phyloP scores from a whole-genome alignment of 2,329 filamentous ascomycete genomes.

The Pseudocercospora musae region DNA sequence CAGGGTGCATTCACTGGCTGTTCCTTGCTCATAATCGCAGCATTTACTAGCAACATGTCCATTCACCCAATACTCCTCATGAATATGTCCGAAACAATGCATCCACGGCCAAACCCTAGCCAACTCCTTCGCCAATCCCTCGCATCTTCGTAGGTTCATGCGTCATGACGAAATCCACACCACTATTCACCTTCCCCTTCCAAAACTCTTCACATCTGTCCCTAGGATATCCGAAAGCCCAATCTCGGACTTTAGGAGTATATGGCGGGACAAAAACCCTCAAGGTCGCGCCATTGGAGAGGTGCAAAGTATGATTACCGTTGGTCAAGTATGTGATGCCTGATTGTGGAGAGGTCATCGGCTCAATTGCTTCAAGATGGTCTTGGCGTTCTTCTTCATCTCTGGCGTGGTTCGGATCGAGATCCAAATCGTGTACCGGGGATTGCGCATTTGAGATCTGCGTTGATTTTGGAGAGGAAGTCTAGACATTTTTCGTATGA shows the following conservation, averaged over 20 bases:
- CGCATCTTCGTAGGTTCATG: constrained; percentile 44
- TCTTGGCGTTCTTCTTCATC: constrained; percentile 30
- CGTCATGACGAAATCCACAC: constrained; percentile 40
- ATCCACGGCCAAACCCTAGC: constrained; percentile 49
- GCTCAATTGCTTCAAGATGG: constrained; percentile 10
- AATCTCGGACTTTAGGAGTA: constrained; percentile 51
- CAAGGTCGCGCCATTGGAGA: constrained; percentile 45
- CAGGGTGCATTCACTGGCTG: constrained; percentile 53
- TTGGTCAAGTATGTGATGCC: constrained; percentile 55
- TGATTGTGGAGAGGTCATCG: constrained; percentile 34
- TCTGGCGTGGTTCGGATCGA: background rate
- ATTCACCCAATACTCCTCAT: constrained; percentile 42
- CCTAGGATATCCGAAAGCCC: constrained; percentile 51
- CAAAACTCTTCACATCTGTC: constrained; percentile 42
- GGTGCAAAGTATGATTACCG: constrained; percentile 47
- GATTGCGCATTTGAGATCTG: background rate
- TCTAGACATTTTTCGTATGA: background rate
- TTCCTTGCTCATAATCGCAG: constrained; percentile 51
- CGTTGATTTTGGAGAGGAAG: background rate
- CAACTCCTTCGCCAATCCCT: constrained; percentile 50
- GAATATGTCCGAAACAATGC: constrained; percentile 50
- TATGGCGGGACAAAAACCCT: constrained; percentile 53
- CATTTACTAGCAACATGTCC: constrained; percentile 57
- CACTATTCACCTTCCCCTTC: constrained; percentile 17
- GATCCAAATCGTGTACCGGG: background rate